These are phyloP conservation scores for Phytopythium aichiense DNA, from an alignment of 352 stramenopile genomes.

Conservation along the genomic window DNA sequence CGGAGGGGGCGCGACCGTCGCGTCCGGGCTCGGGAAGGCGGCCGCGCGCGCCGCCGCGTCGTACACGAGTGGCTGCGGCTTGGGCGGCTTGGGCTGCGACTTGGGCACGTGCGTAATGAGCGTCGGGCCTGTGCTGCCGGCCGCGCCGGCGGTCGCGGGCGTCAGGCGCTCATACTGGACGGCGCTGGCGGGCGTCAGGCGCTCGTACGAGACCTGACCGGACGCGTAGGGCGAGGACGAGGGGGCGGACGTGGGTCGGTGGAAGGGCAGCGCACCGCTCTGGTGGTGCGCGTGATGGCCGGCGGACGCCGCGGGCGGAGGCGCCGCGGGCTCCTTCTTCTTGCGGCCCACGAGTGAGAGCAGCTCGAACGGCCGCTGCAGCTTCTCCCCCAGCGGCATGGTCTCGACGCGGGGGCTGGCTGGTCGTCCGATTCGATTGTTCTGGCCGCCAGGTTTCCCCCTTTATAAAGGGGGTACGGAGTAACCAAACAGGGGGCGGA, in stretches of 20 bases:
- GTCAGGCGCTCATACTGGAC: slow-evolving; percentile 58
- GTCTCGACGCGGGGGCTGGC: not conserved
- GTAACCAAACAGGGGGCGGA: too few species aligned
- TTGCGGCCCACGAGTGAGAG: slow-evolving; percentile 61
- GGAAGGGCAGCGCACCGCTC: not conserved
- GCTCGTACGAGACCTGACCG: slow-evolving; percentile 38
- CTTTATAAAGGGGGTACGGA: too few species aligned
- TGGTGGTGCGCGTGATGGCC: slow-evolving; percentile 8
- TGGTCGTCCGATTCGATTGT: too few species aligned
- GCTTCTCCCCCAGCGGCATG: slow-evolving; percentile 55
- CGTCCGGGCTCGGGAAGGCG: slow-evolving; percentile 31
- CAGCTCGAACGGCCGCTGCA: slow-evolving; percentile 55
- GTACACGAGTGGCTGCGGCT: slow-evolving; percentile 37
- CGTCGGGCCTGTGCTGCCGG: slow-evolving; percentile 4
- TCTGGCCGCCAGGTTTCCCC: too few species aligned
- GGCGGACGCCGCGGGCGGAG: slow-evolving; percentile 11
- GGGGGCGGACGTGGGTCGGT: not conserved
- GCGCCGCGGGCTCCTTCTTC: slow-evolving; percentile 34
- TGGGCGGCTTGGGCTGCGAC: slow-evolving; percentile 15
- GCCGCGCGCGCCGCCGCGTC: slow-evolving; percentile 29
- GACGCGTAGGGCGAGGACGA: slow-evolving; percentile 13
- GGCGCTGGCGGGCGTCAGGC: slow-evolving; percentile 25
- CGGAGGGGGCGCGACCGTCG: slow-evolving; percentile 4
- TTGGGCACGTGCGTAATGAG: slow-evolving; percentile 8
- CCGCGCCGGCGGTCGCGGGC: slow-evolving; percentile 14